These are phyloP conservation scores for Symbiodinium pilosum DNA, from an alignment of 73 alveolate species.

Conservation along the genomic window DNA sequence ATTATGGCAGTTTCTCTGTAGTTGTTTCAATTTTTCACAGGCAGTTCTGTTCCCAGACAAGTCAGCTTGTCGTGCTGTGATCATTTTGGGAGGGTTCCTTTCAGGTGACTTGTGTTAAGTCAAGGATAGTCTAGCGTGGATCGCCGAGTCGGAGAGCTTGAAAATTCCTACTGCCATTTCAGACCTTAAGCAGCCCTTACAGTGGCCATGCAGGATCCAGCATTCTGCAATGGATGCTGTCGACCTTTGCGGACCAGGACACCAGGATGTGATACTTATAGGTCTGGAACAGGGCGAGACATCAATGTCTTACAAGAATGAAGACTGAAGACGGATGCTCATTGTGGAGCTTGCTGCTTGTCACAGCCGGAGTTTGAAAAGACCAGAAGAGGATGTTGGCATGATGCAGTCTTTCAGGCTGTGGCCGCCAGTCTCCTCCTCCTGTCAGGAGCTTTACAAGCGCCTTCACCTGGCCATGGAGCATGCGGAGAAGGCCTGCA, in stretches of 20 bases:
- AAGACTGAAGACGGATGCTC: too few relatives aligned
- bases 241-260: slow-evolving; percentile 82
- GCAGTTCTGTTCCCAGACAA: too few relatives aligned
- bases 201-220: not conserved
- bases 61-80: too few relatives aligned
- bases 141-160: too few relatives aligned
- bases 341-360: not conserved
- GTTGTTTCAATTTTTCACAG: too few relatives aligned
- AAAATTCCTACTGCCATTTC: too few relatives aligned
- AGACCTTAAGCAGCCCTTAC: too few relatives aligned
- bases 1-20: too few relatives aligned
- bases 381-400: not conserved
- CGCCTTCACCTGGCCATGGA: slow-evolving; percentile 77
- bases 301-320: not conserved
- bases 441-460: slow-evolving; percentile 73
- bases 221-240: slow-evolving; percentile 18
- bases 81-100: too few relatives aligned
- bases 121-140: too few relatives aligned
- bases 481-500: slow-evolving; percentile 54
- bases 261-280: too few relatives aligned
- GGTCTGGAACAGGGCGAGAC: not conserved
- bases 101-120: too few relatives aligned
- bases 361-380: not conserved
- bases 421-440: not conserved
- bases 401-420: not conserved